Conservation (phyloP, 139 green algal species). For the Chlorella sp. region DNA sequence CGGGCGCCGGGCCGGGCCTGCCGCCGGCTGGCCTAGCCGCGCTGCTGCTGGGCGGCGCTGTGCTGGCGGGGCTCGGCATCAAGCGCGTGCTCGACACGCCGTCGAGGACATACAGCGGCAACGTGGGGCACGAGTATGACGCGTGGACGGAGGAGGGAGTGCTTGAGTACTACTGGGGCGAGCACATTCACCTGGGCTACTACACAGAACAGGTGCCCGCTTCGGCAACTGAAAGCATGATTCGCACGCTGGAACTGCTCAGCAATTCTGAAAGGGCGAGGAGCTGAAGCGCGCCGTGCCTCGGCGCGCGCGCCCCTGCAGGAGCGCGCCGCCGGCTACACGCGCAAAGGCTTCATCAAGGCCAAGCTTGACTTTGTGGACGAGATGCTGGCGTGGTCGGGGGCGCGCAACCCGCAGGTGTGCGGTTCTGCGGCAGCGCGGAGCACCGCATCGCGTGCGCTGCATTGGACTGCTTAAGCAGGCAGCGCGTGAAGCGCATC, state of each 20-base stretch:
- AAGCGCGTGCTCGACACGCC: slow-evolving; percentile 77
- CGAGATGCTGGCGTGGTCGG: slow-evolving; percentile 77
- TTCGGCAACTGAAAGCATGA: background rate
- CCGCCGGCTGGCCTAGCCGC: background rate
- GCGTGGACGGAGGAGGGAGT: slow-evolving; percentile 87
- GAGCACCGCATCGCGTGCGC: no score
- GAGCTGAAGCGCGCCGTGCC: no score
- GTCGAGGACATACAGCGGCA: slow-evolving; percentile 79
- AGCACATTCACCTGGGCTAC: slow-evolving; percentile 96
- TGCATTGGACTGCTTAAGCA: no score
- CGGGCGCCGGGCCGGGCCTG: background rate
- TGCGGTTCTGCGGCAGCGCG: no score
- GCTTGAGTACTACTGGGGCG: slow-evolving; percentile 91
- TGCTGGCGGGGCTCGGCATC: slow-evolving; percentile 37
- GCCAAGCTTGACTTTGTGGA: slow-evolving; percentile 95
- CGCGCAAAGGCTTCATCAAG: slow-evolving; percentile 90
- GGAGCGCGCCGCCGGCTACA: slow-evolving; percentile 71
- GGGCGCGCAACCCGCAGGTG: no score
- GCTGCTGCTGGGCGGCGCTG: slow-evolving; percentile 21
- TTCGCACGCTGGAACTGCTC: no score
- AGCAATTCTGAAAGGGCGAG: no score
- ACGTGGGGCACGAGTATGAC: slow-evolving; percentile 94
- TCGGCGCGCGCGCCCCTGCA: no score
- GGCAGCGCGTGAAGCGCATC: no score
- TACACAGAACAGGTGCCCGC: slow-evolving; percentile 74